These are phyloP conservation scores for Erodium trifolium DNA, from an alignment of 441 rosid species.

Conservation along the genomic window DNA sequence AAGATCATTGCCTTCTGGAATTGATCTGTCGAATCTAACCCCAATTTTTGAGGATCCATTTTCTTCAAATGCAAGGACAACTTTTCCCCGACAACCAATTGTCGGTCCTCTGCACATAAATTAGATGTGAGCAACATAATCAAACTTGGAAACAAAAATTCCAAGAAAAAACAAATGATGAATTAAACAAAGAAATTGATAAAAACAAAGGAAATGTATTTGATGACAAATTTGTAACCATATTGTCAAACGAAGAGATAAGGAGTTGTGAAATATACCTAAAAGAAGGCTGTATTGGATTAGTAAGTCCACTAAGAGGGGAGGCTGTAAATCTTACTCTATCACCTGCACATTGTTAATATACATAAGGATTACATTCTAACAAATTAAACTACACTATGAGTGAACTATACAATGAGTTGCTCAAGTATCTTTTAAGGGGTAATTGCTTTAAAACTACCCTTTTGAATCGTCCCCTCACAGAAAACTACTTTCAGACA, in stretches of 20 bases:
- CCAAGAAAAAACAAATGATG: not conserved
- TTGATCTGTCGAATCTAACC: conserved; percentile 81
- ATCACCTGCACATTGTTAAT: conserved; percentile 57
- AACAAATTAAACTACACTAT: not conserved
- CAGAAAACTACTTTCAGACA: too few species aligned
- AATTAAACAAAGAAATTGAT: not conserved
- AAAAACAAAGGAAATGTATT: not conserved
- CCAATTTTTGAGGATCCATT: conserved; percentile 85
- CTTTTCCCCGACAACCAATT: conserved; percentile 79
- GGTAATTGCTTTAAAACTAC: too few species aligned
- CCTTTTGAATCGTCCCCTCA: too few species aligned
- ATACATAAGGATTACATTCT: conserved; percentile 15
- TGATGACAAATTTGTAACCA: not conserved
- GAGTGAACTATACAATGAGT: not conserved
- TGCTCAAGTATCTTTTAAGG: too few species aligned
- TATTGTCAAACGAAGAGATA: not conserved
- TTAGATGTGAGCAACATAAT: conserved; percentile 1
- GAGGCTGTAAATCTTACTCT: conserved; percentile 69
- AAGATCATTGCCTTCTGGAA: conserved; percentile 88
- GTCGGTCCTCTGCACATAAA: conserved; percentile 61
- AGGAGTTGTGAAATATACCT: conserved; percentile 30
- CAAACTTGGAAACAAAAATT: not conserved
- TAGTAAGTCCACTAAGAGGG: conserved; percentile 41
- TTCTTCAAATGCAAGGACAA: conserved; percentile 87
- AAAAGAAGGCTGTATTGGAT: conserved; percentile 37